phyloP scores from a whole-genome alignment of 2,329 filamentous ascomycete species.

The Fusarium heterosporum region DNA sequence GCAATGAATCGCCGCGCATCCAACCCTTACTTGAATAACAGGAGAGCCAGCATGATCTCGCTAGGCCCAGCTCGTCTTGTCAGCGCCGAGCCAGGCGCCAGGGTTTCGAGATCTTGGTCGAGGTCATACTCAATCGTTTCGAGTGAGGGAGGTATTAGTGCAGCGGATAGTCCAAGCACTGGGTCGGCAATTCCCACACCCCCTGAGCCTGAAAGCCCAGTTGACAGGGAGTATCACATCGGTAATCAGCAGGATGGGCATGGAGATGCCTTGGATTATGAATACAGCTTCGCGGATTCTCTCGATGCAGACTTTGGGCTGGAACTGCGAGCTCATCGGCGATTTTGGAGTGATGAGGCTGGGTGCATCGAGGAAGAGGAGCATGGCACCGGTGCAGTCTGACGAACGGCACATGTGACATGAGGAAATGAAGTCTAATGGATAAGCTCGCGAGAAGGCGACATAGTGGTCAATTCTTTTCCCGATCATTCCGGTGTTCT shows the following conservation, averaged over 20 bases:
- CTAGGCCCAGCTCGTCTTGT: slow-evolving; percentile 39
- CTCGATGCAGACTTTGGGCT: slow-evolving; percentile 51
- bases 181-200: slow-evolving; percentile 54
- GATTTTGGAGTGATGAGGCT: slow-evolving; percentile 51
- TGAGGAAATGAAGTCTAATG: slow-evolving; percentile 32
- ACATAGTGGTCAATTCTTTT: slow-evolving; percentile 14
- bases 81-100: slow-evolving; percentile 33
- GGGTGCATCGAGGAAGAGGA: slow-evolving; percentile 56
- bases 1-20: slow-evolving; percentile 41
- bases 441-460: slow-evolving; percentile 19
- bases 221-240: slow-evolving; percentile 45
- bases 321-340: slow-evolving; percentile 52
- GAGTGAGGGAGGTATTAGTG: slow-evolving; percentile 53
- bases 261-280: slow-evolving; percentile 45
- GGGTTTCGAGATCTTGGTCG: slow-evolving; percentile 38
- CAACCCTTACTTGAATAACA: slow-evolving; percentile 31
- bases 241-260: slow-evolving; percentile 37
- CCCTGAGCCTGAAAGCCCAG: slow-evolving; percentile 52
- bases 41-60: slow-evolving; percentile 44
- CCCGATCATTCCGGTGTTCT: slow-evolving; percentile 34
- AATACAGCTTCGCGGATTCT: slow-evolving; percentile 49
- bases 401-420: slow-evolving; percentile 42
- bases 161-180: slow-evolving; percentile 52
- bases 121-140: slow-evolving; percentile 51
- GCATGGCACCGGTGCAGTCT: slow-evolving; percentile 35